These are phyloP conservation scores for Cornus kousa DNA, from an alignment of 148 eudicot genomes.

Conservation along the genomic window DNA sequence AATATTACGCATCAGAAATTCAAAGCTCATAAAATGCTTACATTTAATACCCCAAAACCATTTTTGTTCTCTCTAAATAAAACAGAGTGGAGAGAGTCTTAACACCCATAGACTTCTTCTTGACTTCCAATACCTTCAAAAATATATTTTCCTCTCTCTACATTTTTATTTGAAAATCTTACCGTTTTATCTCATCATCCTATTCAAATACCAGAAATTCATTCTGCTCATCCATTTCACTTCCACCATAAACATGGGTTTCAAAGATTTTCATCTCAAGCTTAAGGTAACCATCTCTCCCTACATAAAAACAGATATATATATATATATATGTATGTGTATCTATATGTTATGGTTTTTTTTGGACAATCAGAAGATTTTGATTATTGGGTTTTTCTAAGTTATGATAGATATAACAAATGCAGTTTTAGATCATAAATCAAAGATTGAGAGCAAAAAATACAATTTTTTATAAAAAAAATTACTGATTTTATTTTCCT, in stretches of 20 bases:
- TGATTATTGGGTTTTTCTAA: neutral
- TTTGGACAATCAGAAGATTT: neutral
- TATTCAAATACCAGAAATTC: neutral
- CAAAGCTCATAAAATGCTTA: slow-evolving; percentile 1
- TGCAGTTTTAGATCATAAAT: neutral
- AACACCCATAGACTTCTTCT: neutral
- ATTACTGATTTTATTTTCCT: neutral
- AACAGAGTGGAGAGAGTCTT: neutral
- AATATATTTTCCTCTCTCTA: neutral
- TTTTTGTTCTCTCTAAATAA: neutral
- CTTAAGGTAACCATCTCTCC: slow-evolving; percentile 18
- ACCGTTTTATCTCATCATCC: neutral
- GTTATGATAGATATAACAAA: too few species aligned
- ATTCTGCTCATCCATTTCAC: neutral
- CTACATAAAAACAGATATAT: neutral
- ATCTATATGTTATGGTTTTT: neutral
- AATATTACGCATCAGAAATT: neutral
- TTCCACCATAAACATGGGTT: slow-evolving; percentile 22
- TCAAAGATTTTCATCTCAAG: slow-evolving; percentile 26
- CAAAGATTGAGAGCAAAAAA: neutral
- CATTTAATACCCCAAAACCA: neutral
- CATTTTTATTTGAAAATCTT: neutral
- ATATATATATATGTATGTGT: too few species aligned
- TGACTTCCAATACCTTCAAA: neutral
- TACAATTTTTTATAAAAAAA: too few species aligned